Evolutionary conservation across 2,329 filamentous ascomycete species (phyloP), one percentile per base, ranked within the genome.

Genomic region (Chaetomium sp.): DNA sequence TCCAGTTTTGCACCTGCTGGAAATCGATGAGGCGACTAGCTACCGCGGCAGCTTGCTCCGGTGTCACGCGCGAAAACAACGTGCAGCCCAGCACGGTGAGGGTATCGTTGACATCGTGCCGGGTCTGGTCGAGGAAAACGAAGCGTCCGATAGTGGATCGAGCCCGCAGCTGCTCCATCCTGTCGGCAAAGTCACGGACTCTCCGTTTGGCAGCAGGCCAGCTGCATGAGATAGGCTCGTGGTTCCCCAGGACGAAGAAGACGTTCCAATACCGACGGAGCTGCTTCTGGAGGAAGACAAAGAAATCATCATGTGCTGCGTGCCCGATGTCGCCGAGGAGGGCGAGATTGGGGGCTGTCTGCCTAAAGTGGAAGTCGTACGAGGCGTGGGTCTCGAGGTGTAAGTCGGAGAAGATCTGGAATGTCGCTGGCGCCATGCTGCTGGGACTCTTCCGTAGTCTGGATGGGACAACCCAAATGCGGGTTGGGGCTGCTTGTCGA

Each of bases 261-360:
- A 79, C 72, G 6, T 66, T 62, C 46, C 69, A 54, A 60, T 76
- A 78, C 7, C 70, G 66, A 1, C 45, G 52, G 4, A 77, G 69
- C 57, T 77, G 76, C 8, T 56, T 76, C 78, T 27, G 19, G 19
- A 27, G 19, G 19, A 27, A 79, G 5, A 54, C n/a, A n/a, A n/a
- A n/a, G n/a, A n/a, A n/a, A n/a, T n/a, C n/a, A n/a, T n/a, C n/a
- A 56, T 78, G 65, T 50, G 19, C 19, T 27, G 19, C 19, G 19
- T 73, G 68, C 36, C 75, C 76, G 50, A 79, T 73, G 59, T 79
- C 2, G 19, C 77, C 76, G 1, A 79, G 69, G 2, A 80, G 72
- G 4, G 75, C 75, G 1, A 79, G 69, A 54, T 74, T 71, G 6
- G 74, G 71, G 6, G 74, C 70, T 47, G 65, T 67, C 4, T 71